These are phyloP conservation scores for Pseudopyrenochaeta lycopersici DNA, from an alignment of 2,329 filamentous ascomycete genomes.

Conservation along the genomic window DNA sequence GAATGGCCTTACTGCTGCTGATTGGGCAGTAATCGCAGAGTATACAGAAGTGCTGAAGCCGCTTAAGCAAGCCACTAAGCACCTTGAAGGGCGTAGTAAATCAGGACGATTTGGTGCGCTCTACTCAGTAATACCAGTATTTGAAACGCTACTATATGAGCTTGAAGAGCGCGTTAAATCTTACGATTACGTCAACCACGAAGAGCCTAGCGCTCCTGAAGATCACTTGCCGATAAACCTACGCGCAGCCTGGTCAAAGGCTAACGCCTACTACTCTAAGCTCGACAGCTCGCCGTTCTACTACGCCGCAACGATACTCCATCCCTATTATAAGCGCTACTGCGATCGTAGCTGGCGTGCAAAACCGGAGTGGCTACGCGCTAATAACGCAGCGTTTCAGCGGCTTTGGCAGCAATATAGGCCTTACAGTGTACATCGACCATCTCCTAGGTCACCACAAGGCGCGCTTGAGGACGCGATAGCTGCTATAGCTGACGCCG, in stretches of 20 bases:
- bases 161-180: too few relatives aligned
- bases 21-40: conserved; percentile 4
- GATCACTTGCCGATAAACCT: too few relatives aligned
- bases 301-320: too few relatives aligned
- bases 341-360: conserved; percentile 1
- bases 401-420: conserved; percentile 1
- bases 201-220: too few relatives aligned
- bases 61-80: conserved; percentile 3
- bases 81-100: conserved; percentile 4
- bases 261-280: too few relatives aligned
- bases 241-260: too few relatives aligned
- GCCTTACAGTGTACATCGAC: conserved; percentile 1
- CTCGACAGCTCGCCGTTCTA: too few relatives aligned
- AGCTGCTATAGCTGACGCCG: conserved; percentile 3
- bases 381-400: neutral
- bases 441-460: neutral
- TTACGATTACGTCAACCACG: too few relatives aligned
- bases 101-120: neutral
- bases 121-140: conserved; percentile 4
- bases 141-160: neutral
- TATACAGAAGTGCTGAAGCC: conserved; percentile 6
- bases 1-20: neutral
- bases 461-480: conserved; percentile 3
- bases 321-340: neutral
- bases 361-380: neutral